phyloP scores from a whole-genome alignment of 1,284 basidiomycete genomes.

The Microstroma glucosiphilum region DNA sequence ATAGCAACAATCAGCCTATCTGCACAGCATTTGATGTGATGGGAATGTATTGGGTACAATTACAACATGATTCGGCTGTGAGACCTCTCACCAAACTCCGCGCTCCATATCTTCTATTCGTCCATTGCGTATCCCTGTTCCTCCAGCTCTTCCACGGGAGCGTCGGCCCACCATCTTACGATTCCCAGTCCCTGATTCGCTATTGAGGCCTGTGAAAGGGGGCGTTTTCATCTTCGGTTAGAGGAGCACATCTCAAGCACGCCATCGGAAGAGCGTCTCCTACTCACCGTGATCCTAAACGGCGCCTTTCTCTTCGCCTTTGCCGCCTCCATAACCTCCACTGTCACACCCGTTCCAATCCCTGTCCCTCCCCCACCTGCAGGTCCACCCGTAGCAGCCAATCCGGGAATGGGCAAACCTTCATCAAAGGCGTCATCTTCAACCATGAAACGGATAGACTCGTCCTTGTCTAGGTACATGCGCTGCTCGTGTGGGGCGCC shows the following conservation, averaged over 20 bases:
- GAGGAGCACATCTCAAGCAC: too few relatives aligned
- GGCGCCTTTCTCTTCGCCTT: slow-evolving; percentile 7
- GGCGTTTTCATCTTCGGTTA: too few relatives aligned
- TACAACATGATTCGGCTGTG: too few relatives aligned
- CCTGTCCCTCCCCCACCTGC: neutral
- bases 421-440: slow-evolving; percentile 85
- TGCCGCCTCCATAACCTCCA: slow-evolving; percentile 5
- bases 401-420: slow-evolving; percentile 71
- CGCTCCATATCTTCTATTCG: neutral
- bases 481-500: slow-evolving; percentile 56
- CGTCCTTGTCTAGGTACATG: slow-evolving; percentile 77
- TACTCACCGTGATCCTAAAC: slow-evolving; percentile 55
- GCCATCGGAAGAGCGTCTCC: too few relatives aligned
- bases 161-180: slow-evolving; percentile 57
- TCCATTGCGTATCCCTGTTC: slow-evolving; percentile 3
- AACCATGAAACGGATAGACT: slow-evolving; percentile 78
- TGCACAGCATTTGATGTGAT: too few relatives aligned
- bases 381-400: slow-evolving; percentile 7
- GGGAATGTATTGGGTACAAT: too few relatives aligned
- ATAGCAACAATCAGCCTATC: too few relatives aligned
- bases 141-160: slow-evolving; percentile 16
- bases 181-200: slow-evolving; percentile 78
- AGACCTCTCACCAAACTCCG: neutral
- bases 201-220: slow-evolving; percentile 61
- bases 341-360: neutral